A percentile compares a stretch with the other conserved stretches of the same genome.
Evolutionary conservation across 2,329 filamentous ascomycete genomes (phyloP).

Genomic region (Diaporthe batatas): DNA sequence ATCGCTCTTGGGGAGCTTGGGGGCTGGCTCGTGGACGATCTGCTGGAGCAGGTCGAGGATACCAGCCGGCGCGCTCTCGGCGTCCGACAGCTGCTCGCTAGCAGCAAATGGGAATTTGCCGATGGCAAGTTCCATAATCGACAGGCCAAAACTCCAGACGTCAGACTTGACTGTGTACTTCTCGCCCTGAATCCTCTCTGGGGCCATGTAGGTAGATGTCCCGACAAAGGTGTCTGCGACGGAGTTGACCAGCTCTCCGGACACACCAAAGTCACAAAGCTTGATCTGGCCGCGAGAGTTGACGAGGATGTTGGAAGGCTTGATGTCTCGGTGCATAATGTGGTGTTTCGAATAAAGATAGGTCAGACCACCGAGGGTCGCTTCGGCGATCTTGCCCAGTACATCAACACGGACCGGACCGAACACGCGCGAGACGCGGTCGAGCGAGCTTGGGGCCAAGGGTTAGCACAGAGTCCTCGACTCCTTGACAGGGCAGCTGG

Average conservation of each 20-base stretch:
- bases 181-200: constrained; percentile 95
- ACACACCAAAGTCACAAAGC: constrained; percentile 98
- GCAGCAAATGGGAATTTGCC: constrained; percentile 95
- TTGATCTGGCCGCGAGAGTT: constrained; percentile 97
- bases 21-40: constrained; percentile 96
- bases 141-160: constrained; percentile 97
- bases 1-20: constrained; percentile 94
- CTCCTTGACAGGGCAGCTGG: not conserved
- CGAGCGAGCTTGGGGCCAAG: constrained; percentile 73
- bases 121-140: constrained; percentile 97
- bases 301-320: constrained; percentile 96
- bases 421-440: constrained; percentile 93
- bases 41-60: constrained; percentile 97
- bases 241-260: constrained; percentile 96
- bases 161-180: constrained; percentile 98
- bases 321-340: constrained; percentile 99
- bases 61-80: constrained; percentile 87
- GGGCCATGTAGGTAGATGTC: constrained; percentile 99
- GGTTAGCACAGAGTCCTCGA: constrained; percentile 39
- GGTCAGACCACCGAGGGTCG: constrained; percentile 90
- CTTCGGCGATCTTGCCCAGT: constrained; percentile 96
- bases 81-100: constrained; percentile 78
- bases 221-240: constrained; percentile 98
- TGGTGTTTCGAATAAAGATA: constrained; percentile 96
- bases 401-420: constrained; percentile 96